Conservation (phyloP, 2,329 filamentous ascomycete species). For the Sordariomycetes sp. region DNA sequence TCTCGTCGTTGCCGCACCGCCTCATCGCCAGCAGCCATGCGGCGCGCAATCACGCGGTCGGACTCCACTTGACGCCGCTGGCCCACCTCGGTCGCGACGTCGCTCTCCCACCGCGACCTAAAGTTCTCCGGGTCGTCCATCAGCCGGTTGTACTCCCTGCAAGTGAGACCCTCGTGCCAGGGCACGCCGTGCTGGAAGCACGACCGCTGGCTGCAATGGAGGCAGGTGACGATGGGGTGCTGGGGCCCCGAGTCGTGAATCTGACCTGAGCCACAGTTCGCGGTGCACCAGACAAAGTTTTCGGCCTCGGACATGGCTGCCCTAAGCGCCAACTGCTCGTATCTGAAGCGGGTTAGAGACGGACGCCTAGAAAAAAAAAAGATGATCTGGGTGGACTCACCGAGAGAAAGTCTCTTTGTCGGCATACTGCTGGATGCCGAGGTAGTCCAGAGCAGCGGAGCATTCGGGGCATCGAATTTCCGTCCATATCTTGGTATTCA, state of each 20-base stretch:
- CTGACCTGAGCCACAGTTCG: conserved; percentile 36
- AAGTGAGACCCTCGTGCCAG: conserved; percentile 27
- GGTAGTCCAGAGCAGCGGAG: conserved; percentile 22
- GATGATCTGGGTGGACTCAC: conserved; percentile 13
- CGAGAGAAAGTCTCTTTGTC: conserved; percentile 25
- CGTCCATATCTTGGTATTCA: conserved; percentile 23
- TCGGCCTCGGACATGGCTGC: conserved; percentile 25
- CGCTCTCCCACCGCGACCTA: conserved; percentile 21
- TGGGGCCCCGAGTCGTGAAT: conserved; percentile 26
- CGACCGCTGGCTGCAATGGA: conserved; percentile 21
- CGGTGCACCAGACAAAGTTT: conserved; percentile 39
- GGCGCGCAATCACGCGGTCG: conserved; percentile 20
- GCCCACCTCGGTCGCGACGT: conserved; percentile 16
- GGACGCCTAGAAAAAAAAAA: background rate
- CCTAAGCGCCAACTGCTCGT: conserved; percentile 28
- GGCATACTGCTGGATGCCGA: conserved; percentile 30
- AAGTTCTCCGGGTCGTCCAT: conserved; percentile 23
- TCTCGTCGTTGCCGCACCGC: conserved; percentile 12
- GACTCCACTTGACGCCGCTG: conserved; percentile 29
- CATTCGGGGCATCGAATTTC: conserved; percentile 41
- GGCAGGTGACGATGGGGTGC: conserved; percentile 27
- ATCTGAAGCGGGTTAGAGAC: conserved; percentile 13
- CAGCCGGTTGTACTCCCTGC: conserved; percentile 26
- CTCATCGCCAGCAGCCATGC: conserved; percentile 16
- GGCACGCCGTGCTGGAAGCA: conserved; percentile 26